A percentile compares a stretch with the other conserved stretches of the same genome.
phyloP scores from a whole-genome alignment of 2,329 filamentous ascomycete genomes.

The Monosporascus sp. region DNA sequence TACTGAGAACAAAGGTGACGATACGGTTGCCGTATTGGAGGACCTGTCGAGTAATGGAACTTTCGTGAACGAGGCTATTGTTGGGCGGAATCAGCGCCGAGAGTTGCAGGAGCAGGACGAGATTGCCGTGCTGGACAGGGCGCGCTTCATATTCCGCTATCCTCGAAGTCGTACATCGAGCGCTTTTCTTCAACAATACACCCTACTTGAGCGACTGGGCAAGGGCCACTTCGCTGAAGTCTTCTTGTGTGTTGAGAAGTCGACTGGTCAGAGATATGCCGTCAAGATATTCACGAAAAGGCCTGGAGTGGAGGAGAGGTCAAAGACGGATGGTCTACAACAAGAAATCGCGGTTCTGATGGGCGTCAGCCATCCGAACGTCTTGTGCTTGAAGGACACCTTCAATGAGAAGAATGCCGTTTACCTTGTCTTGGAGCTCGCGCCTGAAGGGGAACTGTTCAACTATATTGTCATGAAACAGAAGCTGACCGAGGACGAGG shows the following conservation, averaged over 20 bases:
- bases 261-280: slow-evolving; percentile 74
- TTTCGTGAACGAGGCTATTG: slow-evolving; percentile 85
- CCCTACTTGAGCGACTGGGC: slow-evolving; percentile 75
- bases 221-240: slow-evolving; percentile 96
- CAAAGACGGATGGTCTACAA: slow-evolving; percentile 79
- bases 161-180: slow-evolving; percentile 69
- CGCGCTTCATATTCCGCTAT: slow-evolving; percentile 87
- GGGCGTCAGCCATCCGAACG: slow-evolving; percentile 91
- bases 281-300: slow-evolving; percentile 94
- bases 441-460: slow-evolving; percentile 90
- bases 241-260: slow-evolving; percentile 83
- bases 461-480: slow-evolving; percentile 89
- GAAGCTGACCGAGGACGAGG: slow-evolving; percentile 78
- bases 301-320: slow-evolving; percentile 72
- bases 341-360: slow-evolving; percentile 96
- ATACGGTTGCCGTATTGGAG: slow-evolving; percentile 72
- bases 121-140: slow-evolving; percentile 78
- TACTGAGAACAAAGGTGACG: slow-evolving; percentile 50
- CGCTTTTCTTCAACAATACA: slow-evolving; percentile 82
- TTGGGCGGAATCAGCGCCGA: slow-evolving; percentile 86
- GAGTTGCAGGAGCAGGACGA: slow-evolving; percentile 88
- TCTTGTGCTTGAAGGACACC: slow-evolving; percentile 89
- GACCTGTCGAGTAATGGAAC: slow-evolving; percentile 96
- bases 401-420: slow-evolving; percentile 89
- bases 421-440: slow-evolving; percentile 86